phyloP scores from a whole-genome alignment of 371 early-diverging fungal species.

The Mucor plumbeus region DNA sequence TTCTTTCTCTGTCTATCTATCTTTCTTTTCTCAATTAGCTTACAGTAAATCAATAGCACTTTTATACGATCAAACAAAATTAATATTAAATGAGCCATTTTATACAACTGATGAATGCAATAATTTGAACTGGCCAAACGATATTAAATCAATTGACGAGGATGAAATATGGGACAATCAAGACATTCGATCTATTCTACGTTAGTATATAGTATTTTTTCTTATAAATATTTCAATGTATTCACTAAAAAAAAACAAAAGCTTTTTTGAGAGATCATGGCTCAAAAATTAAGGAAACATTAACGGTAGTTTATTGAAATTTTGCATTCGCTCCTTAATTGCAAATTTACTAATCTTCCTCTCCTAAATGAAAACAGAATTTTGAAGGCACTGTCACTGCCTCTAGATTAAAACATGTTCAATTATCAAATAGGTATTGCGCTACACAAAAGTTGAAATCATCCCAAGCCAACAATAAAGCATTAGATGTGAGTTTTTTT shows the following conservation, averaged over 20 bases:
- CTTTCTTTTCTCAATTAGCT: neutral
- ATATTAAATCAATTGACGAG: constrained; percentile 12
- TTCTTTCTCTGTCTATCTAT: too few species aligned
- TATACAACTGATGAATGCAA: constrained; percentile 23
- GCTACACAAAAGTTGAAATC: constrained; percentile 32
- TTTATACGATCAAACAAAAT: constrained; percentile 27
- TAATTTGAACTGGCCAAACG: constrained; percentile 21
- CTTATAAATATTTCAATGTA: neutral
- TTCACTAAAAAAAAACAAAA: neutral
- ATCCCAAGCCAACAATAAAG: constrained; percentile 16
- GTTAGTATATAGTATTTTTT: neutral
- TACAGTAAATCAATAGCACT: constrained; percentile 30
- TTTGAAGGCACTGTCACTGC: constrained; percentile 25
- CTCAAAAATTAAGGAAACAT: constrained; percentile 26
- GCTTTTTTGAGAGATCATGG: constrained; percentile 28
- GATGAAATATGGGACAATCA: constrained; percentile 20
- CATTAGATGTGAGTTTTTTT: constrained; percentile 26
- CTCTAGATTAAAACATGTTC: constrained; percentile 25
- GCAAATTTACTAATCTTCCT: neutral
- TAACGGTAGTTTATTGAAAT: constrained; percentile 17
- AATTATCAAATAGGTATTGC: constrained; percentile 31
- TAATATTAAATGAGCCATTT: constrained; percentile 28
- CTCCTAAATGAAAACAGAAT: constrained; percentile 11
- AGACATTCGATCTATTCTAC: constrained; percentile 21
- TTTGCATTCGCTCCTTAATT: neutral